phyloP scores from a whole-genome alignment of 2,329 filamentous ascomycete genomes.

The Aspergillus ustus region DNA sequence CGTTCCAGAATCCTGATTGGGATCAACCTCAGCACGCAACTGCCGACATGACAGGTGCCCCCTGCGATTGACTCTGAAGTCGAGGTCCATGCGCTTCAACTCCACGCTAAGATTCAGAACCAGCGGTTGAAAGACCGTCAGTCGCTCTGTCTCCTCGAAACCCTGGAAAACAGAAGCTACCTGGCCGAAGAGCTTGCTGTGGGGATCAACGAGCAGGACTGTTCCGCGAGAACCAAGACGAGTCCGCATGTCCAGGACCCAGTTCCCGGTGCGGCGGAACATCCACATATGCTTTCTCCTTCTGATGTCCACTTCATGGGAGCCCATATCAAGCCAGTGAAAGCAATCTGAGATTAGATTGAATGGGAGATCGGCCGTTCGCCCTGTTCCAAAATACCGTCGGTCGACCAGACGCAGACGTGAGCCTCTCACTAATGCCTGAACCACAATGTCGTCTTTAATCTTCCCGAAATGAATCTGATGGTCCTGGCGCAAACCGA shows the following conservation, averaged over 20 bases:
- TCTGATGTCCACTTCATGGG: neutral
- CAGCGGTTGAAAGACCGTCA: neutral
- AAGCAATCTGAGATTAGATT: conserved; percentile 2
- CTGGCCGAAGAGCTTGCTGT: neutral
- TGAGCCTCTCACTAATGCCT: too few species aligned
- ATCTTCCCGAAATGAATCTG: too few species aligned
- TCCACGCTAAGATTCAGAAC: too few species aligned
- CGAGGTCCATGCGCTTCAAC: too few species aligned
- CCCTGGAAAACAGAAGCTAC: neutral
- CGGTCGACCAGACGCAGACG: too few species aligned
- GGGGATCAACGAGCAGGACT: neutral
- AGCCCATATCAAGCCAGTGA: conserved; percentile 6
- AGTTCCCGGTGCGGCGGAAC: neutral
- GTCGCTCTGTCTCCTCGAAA: neutral
- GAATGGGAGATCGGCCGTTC: neutral
- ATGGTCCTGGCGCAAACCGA: too few species aligned
- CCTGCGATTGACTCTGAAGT: too few species aligned
- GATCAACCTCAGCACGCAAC: too few species aligned
- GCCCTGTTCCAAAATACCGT: neutral
- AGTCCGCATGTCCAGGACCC: neutral
- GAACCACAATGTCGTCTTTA: too few species aligned
- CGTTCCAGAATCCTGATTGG: too few species aligned
- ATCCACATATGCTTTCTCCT: conserved; percentile 1
- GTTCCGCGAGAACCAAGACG: neutral
- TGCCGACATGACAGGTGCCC: too few species aligned